These are phyloP conservation scores for Colletotrichum melonis DNA, from an alignment of 2,329 filamentous ascomycete species.

Conservation along the genomic window DNA sequence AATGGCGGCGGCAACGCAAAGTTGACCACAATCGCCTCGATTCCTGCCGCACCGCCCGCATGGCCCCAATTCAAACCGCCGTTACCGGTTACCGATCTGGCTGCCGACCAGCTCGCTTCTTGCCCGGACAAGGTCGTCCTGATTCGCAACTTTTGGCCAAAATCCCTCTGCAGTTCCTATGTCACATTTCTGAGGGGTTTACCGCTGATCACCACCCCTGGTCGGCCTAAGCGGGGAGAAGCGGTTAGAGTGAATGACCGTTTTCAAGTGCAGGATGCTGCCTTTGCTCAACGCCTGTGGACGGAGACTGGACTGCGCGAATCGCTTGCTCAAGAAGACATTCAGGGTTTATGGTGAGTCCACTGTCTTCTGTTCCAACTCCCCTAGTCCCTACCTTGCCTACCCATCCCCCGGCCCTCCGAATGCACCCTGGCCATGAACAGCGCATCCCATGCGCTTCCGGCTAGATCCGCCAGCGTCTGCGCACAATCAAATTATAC, in stretches of 20 bases:
- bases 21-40: constrained; percentile 16
- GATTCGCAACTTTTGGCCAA: constrained; percentile 79
- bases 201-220: constrained; percentile 81
- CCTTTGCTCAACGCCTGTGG: constrained; percentile 83
- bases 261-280: constrained; percentile 81
- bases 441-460: constrained; percentile 21
- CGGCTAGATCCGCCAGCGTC: constrained; percentile 24
- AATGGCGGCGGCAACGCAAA: constrained; percentile 22
- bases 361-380: background rate
- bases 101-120: constrained; percentile 62
- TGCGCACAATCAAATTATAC: background rate
- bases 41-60: constrained; percentile 46
- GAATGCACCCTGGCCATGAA: constrained; percentile 8
- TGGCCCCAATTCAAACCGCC: constrained; percentile 81
- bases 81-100: constrained; percentile 73
- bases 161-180: constrained; percentile 80
- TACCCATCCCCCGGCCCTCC: background rate
- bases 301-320: constrained; percentile 78
- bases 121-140: constrained; percentile 75
- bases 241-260: constrained; percentile 90
- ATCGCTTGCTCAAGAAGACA: constrained; percentile 57
- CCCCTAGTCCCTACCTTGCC: no score
- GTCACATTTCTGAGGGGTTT: constrained; percentile 77
- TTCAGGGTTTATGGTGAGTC: constrained; percentile 58
- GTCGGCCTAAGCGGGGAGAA: constrained; percentile 81